Evolutionary conservation across 1,139 yeast species (phyloP).

Genomic region (Candida smagusa): DNA sequence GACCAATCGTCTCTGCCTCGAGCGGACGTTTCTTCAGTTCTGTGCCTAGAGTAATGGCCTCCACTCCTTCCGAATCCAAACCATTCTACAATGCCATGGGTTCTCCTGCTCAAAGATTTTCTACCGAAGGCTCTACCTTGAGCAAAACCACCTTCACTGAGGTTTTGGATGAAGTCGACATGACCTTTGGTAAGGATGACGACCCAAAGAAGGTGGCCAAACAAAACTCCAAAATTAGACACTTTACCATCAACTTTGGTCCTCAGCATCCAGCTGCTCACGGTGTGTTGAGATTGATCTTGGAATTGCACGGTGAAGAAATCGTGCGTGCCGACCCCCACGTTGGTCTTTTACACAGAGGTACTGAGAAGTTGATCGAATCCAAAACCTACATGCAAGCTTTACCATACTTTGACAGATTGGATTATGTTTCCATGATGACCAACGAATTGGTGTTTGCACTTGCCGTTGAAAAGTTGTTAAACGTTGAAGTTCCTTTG

Average conservation of each 20-base stretch:
- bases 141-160: conserved; percentile 46
- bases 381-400: conserved; percentile 84
- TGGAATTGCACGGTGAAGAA: conserved; percentile 88
- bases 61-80: conserved; percentile 21
- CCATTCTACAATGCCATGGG: conserved; percentile 39
- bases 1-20: conserved; percentile 5
- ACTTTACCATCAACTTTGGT: conserved; percentile 86
- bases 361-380: conserved; percentile 85
- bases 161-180: conserved; percentile 46
- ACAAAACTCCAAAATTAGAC: conserved; percentile 66
- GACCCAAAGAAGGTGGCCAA: conserved; percentile 43
- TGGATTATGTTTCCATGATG: conserved; percentile 91
- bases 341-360: conserved; percentile 83
- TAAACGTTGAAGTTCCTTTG: conserved; percentile 80
- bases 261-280: conserved; percentile 97
- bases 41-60: conserved; percentile 15
- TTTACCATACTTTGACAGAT: conserved; percentile 82
- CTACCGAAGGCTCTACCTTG: conserved; percentile 31
- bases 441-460: conserved; percentile 87
- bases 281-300: conserved; percentile 83
- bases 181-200: conserved; percentile 46
- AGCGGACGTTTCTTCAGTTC: conserved; percentile 14
- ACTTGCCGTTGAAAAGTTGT: conserved; percentile 79
- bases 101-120: conserved; percentile 31
- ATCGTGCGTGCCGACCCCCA: conserved; percentile 86